Base-by-base conservation (phyloP, 1,284 basidiomycete genomes). In the Agroathelia rolfsii region DNA sequence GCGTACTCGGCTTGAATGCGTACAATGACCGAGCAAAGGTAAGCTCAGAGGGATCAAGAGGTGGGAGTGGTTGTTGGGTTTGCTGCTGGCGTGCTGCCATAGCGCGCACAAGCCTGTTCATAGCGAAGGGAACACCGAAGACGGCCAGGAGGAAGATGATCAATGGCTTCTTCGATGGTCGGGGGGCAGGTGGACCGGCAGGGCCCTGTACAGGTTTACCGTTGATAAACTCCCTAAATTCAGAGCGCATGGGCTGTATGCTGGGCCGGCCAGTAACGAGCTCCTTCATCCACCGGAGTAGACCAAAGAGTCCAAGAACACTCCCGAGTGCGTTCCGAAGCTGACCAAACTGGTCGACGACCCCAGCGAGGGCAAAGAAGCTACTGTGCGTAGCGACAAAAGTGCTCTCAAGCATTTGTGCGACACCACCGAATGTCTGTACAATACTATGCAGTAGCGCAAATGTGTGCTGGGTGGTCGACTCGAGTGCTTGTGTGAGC, bases 301-400 rank as follows among this genome's bases (percentile, higher is more conserved):
- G 69, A 3, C 90, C 89, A 48, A 96, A 94, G 34, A 97, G 64
- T 26, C 89, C 89, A 2, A 97, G 69, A 1, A 98, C 89, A 52
- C 93, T 89, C 21, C 92, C 92, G 9, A 98, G 72, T 17, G 92
- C 93, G 46, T 92, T 86, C 33, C 92, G 76, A 27, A 97, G 72
- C 45, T 86, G 82, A 6, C 81, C 80, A 49, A 99, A 85, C 55
- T 98, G 95, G 51, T 99, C 94, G 24, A 93, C 75, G 17, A 98
- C 93, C 40, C 92, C 90, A 35, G 97, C 90, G 86, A 99, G 96
- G 39, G 94, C 94, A 55, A 97, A 98, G 64, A 99, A 98, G 26
- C 79, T 85, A 3, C 87, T 92, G 59, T 99, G 95, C 0, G 95
- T 99, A 3, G 95, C 95, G 84, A 97, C 90, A 59, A 96, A 98